Percentiles rank a stretch among this genome's conserved stretches.
phyloP scores from a whole-genome alignment of 257 asterid species.

The Ligustrum vulgare region DNA sequence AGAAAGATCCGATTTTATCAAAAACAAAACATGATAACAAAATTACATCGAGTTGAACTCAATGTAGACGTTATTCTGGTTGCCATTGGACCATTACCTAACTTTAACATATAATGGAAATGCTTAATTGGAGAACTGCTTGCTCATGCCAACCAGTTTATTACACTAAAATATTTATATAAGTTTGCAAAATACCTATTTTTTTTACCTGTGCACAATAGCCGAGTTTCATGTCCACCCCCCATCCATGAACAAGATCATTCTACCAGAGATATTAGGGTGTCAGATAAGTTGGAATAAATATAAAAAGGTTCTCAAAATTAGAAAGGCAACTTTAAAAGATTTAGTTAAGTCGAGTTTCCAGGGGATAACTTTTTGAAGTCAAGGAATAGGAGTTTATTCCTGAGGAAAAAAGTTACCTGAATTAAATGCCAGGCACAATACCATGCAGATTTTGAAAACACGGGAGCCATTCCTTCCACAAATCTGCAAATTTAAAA shows the following conservation, averaged over 20 bases:
- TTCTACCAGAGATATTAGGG: conserved; percentile 47
- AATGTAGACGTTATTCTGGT: neutral
- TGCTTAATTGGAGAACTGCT: neutral
- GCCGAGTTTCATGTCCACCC: conserved; percentile 98
- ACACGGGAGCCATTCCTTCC: conserved; percentile 99
- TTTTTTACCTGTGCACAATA: conserved; percentile 86
- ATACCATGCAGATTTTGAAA: conserved; percentile 92
- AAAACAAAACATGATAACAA: conserved; percentile 1
- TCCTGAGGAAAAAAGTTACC: conserved; percentile 34
- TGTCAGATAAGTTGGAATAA: conserved; percentile 16
- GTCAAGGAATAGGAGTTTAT: neutral
- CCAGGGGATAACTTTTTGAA: neutral
- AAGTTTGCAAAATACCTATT: conserved; percentile 4
- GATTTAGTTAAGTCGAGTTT: neutral
- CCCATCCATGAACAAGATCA: conserved; percentile 99
- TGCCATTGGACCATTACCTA: neutral
- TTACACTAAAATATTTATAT: neutral
- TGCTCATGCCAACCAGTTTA: conserved; percentile 10
- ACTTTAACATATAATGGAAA: neutral
- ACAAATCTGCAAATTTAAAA: conserved; percentile 66
- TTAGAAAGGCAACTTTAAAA: neutral
- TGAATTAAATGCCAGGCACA: conserved; percentile 99
- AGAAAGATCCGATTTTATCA: conserved; percentile 15
- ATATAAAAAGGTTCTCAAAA: conserved; percentile 19
- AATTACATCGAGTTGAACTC: neutral